These are phyloP conservation scores for Eragrostis curvula DNA, from an alignment of 176 grass and related monocot species.

Conservation along the genomic window DNA sequence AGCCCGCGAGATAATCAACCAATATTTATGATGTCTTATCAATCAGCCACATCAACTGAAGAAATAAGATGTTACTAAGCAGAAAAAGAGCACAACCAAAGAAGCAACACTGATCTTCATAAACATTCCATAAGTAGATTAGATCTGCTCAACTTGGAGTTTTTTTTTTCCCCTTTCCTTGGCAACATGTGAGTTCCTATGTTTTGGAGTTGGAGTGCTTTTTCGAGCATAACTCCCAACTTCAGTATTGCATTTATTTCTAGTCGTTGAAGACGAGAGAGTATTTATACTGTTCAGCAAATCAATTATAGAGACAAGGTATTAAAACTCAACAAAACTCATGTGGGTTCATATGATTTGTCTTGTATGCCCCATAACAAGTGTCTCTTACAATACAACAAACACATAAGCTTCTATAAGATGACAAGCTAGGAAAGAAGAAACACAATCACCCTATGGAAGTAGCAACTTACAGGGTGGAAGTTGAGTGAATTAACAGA, in stretches of 20 bases:
- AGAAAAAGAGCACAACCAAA: neutral
- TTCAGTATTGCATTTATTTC: conserved; percentile 16
- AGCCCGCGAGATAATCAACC: conserved; percentile 9
- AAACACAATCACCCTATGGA: neutral
- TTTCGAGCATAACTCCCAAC: neutral
- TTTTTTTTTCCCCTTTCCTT: neutral
- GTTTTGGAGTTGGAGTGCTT: neutral
- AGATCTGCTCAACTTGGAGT: neutral
- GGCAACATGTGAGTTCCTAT: neutral
- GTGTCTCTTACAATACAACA: neutral
- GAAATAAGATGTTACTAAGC: neutral
- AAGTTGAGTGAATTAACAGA: conserved; percentile 95
- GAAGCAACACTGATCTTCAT: conserved; percentile 6
- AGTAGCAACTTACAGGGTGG: conserved; percentile 76
- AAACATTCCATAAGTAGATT: neutral
- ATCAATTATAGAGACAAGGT: conserved; percentile 33
- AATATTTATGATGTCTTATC: conserved; percentile 14
- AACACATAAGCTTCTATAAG: neutral
- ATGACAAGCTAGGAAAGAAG: neutral
- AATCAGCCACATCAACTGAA: conserved; percentile 18
- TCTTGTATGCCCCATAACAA: neutral
- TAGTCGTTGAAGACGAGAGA: neutral
- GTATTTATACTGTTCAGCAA: neutral
- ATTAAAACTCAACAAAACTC: conserved; percentile 14
- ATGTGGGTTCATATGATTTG: too few species aligned